Conservation (phyloP, 1,284 basidiomycete species). For the Sphagnurus paluster region DNA sequence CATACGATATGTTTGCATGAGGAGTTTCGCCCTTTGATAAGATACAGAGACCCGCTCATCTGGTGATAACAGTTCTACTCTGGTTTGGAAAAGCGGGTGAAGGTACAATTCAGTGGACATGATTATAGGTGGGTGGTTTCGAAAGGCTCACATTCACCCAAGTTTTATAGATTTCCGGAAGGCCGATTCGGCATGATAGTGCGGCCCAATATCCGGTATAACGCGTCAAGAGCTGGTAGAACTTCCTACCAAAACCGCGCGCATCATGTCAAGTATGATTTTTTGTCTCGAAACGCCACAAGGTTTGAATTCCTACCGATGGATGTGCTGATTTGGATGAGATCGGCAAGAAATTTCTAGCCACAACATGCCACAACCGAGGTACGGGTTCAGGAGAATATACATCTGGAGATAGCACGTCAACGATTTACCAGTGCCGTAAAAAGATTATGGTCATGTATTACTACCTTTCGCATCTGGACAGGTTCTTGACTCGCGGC, state of each 20-base stretch:
- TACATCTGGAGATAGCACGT: constrained; percentile 19
- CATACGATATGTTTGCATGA: constrained; percentile 49
- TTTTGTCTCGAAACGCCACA: constrained; percentile 20
- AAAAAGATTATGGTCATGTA: constrained; percentile 14
- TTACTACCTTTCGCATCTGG: constrained; percentile 14
- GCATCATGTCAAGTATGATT: constrained; percentile 24
- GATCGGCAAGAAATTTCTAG: constrained; percentile 22
- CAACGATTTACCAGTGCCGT: constrained; percentile 16
- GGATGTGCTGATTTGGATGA: constrained; percentile 23
- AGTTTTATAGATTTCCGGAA: constrained; percentile 27
- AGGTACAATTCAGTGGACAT: constrained; percentile 40
- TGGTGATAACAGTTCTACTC: constrained; percentile 40
- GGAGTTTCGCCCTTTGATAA: constrained; percentile 45
- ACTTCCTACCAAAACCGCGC: constrained; percentile 19
- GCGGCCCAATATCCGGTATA: constrained; percentile 18
- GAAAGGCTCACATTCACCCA: constrained; percentile 10
- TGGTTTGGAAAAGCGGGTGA: constrained; percentile 46
- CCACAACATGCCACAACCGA: constrained; percentile 13
- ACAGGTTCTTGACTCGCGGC: constrained; percentile 17
- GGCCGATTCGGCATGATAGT: constrained; percentile 21
- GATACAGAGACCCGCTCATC: constrained; percentile 48
- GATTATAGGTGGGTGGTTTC: constrained; percentile 14
- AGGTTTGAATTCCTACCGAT: constrained; percentile 25
- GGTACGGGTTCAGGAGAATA: too few relatives aligned
- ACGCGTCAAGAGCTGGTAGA: constrained; percentile 19